These are phyloP conservation scores for Populus deltoides DNA, from an alignment of 345 rosid species.

Conservation along the genomic window DNA sequence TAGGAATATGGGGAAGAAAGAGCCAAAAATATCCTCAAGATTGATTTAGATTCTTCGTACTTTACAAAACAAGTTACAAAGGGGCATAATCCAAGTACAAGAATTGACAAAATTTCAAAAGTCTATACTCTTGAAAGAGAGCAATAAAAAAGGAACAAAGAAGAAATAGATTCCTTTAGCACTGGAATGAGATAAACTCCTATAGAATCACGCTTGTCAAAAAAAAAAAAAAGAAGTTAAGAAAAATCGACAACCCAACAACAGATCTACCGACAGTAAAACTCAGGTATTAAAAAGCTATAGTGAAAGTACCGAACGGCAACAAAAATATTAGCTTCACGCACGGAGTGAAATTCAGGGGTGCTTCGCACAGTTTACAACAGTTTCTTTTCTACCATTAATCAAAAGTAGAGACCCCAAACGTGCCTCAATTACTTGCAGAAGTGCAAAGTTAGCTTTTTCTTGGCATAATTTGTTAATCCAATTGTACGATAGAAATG, in stretches of 20 bases:
- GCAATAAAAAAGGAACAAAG: background rate
- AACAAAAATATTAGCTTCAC: background rate
- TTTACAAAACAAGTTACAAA: background rate
- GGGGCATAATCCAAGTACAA: background rate
- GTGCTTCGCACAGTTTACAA: background rate
- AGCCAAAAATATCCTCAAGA: background rate
- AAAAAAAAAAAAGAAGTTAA: background rate
- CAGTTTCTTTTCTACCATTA: background rate
- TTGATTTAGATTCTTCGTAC: background rate
- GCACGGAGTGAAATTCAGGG: background rate
- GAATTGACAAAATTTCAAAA: background rate
- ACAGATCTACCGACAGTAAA: background rate
- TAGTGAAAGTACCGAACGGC: background rate
- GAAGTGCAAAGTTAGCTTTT: background rate
- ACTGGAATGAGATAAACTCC: background rate
- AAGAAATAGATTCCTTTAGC: conserved; percentile 1
- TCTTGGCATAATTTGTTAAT: background rate
- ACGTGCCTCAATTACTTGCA: background rate
- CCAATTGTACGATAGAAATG: background rate
- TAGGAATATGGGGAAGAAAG: background rate
- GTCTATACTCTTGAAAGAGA: background rate
- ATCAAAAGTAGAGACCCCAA: background rate
- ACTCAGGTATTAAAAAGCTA: background rate
- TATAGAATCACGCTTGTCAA: background rate
- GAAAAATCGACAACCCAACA: background rate